Conservation (phyloP, 1,284 basidiomycete species). For the Cryptococcus sp. region DNA sequence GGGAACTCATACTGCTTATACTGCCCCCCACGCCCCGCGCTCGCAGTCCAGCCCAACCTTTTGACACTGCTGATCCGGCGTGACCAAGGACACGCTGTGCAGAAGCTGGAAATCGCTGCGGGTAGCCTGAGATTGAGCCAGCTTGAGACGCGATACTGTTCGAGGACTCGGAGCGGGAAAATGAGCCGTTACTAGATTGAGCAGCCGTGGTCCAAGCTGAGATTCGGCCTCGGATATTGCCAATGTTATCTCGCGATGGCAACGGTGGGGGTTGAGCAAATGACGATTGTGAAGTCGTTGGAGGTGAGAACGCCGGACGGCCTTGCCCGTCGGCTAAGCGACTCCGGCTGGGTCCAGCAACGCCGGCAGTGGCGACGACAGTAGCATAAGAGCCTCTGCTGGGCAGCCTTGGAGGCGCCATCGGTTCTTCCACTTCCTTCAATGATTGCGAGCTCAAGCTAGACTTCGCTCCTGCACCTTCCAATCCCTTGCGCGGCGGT, state of each 20-base stretch:
- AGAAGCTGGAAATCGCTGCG: constrained; percentile 37
- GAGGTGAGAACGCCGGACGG: constrained; percentile 29
- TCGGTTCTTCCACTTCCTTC: constrained; percentile 7
- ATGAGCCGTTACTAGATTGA: constrained; percentile 22
- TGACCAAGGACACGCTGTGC: constrained; percentile 42
- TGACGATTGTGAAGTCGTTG: constrained; percentile 14
- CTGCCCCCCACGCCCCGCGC: constrained; percentile 44
- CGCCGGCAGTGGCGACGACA: constrained; percentile 19
- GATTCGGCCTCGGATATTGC: constrained; percentile 36
- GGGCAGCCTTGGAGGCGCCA: constrained; percentile 26
- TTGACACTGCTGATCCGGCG: constrained; percentile 47
- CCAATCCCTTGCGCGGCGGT: constrained; percentile 35
- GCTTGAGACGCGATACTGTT: constrained; percentile 33
- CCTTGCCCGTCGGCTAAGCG: constrained; percentile 30
- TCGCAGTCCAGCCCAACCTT: constrained; percentile 46
- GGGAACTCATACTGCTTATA: constrained; percentile 35
- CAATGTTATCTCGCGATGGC: constrained; percentile 34
- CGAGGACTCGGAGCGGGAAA: constrained; percentile 41
- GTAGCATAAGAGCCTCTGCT: constrained; percentile 28
- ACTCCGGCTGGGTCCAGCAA: constrained; percentile 24
- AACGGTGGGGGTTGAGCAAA: constrained; percentile 23
- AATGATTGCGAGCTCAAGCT: constrained; percentile 17
- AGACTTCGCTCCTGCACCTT: not conserved
- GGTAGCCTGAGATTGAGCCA: constrained; percentile 11
- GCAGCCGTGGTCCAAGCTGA: constrained; percentile 42